Evolutionary conservation across 2,329 filamentous ascomycete species (phyloP).

Genomic region (Parascedosporium putredinis): DNA sequence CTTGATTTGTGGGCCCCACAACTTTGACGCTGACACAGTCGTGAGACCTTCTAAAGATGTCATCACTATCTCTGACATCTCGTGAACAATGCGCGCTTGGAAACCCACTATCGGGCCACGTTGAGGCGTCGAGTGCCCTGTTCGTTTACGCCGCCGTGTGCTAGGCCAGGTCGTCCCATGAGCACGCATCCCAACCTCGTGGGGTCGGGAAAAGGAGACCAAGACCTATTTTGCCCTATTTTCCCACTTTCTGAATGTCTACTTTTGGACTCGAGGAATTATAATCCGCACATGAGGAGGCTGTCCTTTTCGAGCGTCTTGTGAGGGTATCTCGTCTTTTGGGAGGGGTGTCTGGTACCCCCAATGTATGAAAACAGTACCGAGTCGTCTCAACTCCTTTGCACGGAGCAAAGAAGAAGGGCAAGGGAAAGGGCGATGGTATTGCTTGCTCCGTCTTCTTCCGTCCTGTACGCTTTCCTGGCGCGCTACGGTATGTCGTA

Average conservation of each 20-base stretch:
- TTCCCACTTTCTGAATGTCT: too few relatives aligned
- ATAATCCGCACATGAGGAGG: too few relatives aligned
- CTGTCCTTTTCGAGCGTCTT: neutral
- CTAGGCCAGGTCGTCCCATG: too few relatives aligned
- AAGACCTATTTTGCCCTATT: too few relatives aligned
- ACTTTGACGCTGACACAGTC: neutral
- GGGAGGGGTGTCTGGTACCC: too few relatives aligned
- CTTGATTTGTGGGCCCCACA: neutral
- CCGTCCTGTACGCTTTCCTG: neutral
- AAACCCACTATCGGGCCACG: neutral
- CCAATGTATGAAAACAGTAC: too few relatives aligned
- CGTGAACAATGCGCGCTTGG: neutral
- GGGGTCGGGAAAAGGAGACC: neutral
- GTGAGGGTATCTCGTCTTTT: too few relatives aligned
- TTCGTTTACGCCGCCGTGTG: too few relatives aligned
- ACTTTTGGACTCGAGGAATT: too few relatives aligned
- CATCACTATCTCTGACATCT: neutral
- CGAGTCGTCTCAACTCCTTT: too few relatives aligned
- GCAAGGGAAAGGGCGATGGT: too few relatives aligned
- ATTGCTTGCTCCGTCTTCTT: neutral
- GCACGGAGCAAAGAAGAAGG: neutral
- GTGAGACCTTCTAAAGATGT: neutral
- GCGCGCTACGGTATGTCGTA: slow-evolving; percentile 2
- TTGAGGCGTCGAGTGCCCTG: neutral
- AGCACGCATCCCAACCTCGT: neutral